Conservation (phyloP, 2,329 filamentous ascomycete species). For the Curvularia sp. region DNA sequence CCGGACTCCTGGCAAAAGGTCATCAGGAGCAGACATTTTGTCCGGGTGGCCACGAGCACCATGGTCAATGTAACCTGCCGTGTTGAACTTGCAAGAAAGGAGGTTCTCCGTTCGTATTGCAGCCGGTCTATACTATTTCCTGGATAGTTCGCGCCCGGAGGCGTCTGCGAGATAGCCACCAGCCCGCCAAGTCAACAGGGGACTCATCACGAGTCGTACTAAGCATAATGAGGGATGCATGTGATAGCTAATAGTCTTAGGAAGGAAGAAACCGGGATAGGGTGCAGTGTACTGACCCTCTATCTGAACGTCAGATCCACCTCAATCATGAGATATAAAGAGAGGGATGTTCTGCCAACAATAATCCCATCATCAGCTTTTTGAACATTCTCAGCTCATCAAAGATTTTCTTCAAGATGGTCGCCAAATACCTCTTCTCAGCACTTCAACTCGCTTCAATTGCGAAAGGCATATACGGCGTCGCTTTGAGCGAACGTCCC, state of each 20-base stretch:
- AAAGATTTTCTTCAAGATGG: background rate
- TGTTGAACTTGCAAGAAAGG: background rate
- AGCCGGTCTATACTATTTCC: background rate
- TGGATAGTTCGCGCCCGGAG: background rate
- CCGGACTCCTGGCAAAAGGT: background rate
- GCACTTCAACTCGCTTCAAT: background rate
- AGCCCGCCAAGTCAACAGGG: background rate
- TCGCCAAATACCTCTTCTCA: background rate
- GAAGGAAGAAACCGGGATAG: background rate
- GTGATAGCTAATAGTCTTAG: background rate
- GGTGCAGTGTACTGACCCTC: background rate
- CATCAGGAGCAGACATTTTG: background rate
- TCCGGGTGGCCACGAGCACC: background rate
- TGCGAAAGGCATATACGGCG: background rate
- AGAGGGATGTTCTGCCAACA: background rate
- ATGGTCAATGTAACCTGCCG: background rate
- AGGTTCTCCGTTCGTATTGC: background rate
- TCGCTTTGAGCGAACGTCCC: background rate
- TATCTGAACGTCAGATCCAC: background rate
- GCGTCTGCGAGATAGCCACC: background rate
- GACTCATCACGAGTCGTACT: background rate
- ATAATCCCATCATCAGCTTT: background rate
- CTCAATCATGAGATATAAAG: background rate
- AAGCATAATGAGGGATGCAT: background rate
- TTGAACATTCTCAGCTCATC: background rate